Conservation (phyloP, 306 rosid species). For the Senna tora region DNA sequence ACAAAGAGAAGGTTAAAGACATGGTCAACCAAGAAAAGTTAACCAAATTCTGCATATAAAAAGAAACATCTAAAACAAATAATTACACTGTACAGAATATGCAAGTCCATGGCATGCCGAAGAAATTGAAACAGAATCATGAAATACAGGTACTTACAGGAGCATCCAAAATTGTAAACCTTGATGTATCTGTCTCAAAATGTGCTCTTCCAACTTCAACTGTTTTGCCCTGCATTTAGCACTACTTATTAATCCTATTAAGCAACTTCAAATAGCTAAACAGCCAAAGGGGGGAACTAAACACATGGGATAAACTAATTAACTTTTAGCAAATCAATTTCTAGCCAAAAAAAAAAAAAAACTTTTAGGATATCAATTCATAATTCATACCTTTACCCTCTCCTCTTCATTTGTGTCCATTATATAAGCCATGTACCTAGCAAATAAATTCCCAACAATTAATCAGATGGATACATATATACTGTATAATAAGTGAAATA, state of each 20-base stretch:
- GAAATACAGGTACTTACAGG: slow-evolving; percentile 68
- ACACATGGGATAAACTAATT: slow-evolving; percentile 15
- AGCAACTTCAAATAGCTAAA: slow-evolving; percentile 13
- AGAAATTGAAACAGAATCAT: slow-evolving; percentile 17
- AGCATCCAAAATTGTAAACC: slow-evolving; percentile 97
- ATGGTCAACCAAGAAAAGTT: background rate
- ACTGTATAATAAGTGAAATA: slow-evolving; percentile 8
- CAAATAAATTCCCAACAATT: slow-evolving; percentile 36
- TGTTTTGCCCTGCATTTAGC: slow-evolving; percentile 76
- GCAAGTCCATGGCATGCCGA: background rate
- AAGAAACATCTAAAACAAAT: slow-evolving; percentile 26
- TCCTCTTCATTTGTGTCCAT: slow-evolving; percentile 99
- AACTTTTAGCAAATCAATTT: slow-evolving; percentile 14
- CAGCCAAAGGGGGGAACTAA: slow-evolving; percentile 14
- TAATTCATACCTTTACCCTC: slow-evolving; percentile 73
- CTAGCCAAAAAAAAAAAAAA: too few relatives aligned
- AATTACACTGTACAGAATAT: slow-evolving; percentile 20
- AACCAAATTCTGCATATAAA: background rate
- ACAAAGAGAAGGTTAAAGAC: background rate
- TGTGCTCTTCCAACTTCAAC: slow-evolving; percentile 99
- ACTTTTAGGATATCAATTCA: slow-evolving; percentile 14
- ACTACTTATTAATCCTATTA: slow-evolving; percentile 23
- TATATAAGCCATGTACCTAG: slow-evolving; percentile 98
- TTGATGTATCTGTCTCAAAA: slow-evolving; percentile 87
- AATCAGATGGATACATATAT: slow-evolving; percentile 29